Percentiles rank a stretch among this genome's conserved stretches.
Conservation (phyloP, 495 filamentous ascomycete genomes). For the Beverwykella pulmonaria region DNA sequence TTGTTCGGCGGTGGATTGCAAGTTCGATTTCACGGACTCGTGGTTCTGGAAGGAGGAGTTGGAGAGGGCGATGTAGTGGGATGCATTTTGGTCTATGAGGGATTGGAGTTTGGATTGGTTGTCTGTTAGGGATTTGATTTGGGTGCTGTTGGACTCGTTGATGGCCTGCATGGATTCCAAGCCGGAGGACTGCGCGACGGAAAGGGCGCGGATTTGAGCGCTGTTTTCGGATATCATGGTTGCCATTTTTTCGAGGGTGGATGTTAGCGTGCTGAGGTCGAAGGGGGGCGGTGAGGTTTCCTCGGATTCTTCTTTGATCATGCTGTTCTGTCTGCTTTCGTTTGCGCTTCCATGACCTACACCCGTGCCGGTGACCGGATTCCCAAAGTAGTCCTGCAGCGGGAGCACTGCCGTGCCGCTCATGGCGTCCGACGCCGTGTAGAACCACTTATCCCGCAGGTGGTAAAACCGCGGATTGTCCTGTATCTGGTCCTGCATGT, state of each 20-base stretch:
- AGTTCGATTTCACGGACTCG: slow-evolving; percentile 8
- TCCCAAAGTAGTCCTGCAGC: slow-evolving; percentile 22
- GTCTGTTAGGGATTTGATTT: slow-evolving; percentile 34
- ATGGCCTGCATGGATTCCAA: slow-evolving; percentile 35
- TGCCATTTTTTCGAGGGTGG: slow-evolving; percentile 15
- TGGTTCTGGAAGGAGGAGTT: slow-evolving; percentile 26
- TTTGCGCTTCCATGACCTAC: not conserved
- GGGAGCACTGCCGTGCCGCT: slow-evolving; percentile 8
- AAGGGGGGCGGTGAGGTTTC: not conserved
- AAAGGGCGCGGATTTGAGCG: slow-evolving; percentile 28
- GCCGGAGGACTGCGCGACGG: slow-evolving; percentile 26
- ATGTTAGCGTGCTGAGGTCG: not conserved
- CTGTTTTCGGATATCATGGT: slow-evolving; percentile 24
- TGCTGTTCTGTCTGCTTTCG: not conserved
- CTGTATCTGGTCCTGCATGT: slow-evolving; percentile 32
- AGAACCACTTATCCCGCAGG: slow-evolving; percentile 31
- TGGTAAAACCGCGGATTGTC: slow-evolving; percentile 23
- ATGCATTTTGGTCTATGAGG: slow-evolving; percentile 20
- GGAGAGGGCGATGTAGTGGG: slow-evolving; percentile 29
- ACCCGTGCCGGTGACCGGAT: not conserved
- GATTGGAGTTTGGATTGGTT: slow-evolving; percentile 21
- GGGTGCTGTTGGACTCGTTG: slow-evolving; percentile 30
- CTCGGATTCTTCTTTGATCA: slow-evolving; percentile 1
- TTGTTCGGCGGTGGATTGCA: slow-evolving; percentile 21
- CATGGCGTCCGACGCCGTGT: slow-evolving; percentile 7